Evolutionary conservation across 148 eudicot genomes (phyloP).

Genomic region (Heliamphora exappendiculata): DNA sequence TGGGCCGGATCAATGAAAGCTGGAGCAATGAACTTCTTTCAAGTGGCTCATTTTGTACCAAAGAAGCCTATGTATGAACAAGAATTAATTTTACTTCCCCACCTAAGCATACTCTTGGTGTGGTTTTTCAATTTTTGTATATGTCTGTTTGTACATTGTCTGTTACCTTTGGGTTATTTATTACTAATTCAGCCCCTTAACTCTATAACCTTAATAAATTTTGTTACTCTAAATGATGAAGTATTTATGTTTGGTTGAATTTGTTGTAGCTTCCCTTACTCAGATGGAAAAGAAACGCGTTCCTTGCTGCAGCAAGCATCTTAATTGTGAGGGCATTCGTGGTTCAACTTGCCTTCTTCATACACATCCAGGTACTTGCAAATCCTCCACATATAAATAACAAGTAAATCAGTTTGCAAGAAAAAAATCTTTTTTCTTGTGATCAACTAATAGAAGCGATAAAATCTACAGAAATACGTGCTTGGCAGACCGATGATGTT

Average conservation of each 20-base stretch:
- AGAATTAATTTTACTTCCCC: too few species aligned
- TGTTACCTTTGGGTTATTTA: background rate
- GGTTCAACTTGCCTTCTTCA: constrained; percentile 16
- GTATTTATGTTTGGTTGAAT: background rate
- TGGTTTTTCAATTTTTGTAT: background rate
- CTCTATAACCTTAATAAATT: background rate
- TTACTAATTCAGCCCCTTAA: background rate
- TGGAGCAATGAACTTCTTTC: too few species aligned
- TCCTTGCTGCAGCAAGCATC: constrained; percentile 21
- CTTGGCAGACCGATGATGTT: constrained; percentile 13
- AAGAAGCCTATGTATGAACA: too few species aligned
- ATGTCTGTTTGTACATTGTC: background rate
- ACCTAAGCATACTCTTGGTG: background rate
- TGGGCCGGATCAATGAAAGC: too few species aligned
- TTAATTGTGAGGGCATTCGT: constrained; percentile 17
- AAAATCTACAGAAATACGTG: constrained; percentile 13
- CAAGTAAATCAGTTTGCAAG: background rate
- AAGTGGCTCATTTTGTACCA: too few species aligned
- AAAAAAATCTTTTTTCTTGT: background rate
- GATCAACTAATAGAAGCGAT: background rate
- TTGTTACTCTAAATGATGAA: background rate
- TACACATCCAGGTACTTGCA: constrained; percentile 16
- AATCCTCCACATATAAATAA: background rate
- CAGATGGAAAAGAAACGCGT: constrained; percentile 24
- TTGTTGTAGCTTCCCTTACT: constrained; percentile 11